A percentile compares a stretch with the other conserved stretches of the same genome.
Evolutionary conservation across 2,329 filamentous ascomycete species (phyloP).

Genomic region (Cordyceps militaris): DNA sequence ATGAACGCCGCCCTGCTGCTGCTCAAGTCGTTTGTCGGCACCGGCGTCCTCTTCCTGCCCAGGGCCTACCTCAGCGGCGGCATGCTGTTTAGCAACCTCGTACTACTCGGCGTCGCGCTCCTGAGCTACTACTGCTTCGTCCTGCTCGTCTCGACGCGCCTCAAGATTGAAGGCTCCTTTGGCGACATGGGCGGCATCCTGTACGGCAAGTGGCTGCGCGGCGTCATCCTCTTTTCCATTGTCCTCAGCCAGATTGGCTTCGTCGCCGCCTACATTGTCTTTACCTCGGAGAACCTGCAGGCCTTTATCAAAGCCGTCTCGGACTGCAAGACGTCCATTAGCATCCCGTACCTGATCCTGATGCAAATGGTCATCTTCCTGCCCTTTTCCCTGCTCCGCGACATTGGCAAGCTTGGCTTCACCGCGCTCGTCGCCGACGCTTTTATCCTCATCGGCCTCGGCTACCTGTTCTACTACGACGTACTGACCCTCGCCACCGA

Average conservation of each 20-base stretch:
- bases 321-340: conserved; percentile 76
- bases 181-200: conserved; percentile 91
- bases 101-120: conserved; percentile 76
- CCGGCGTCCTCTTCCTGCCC: conserved; percentile 87
- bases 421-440: conserved; percentile 88
- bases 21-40: conserved; percentile 96
- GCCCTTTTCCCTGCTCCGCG: conserved; percentile 85
- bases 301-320: conserved; percentile 91
- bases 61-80: conserved; percentile 92
- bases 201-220: conserved; percentile 85
- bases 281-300: conserved; percentile 90
- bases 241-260: conserved; percentile 95
- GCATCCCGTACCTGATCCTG: conserved; percentile 83
- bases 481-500: conserved; percentile 70
- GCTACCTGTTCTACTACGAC: conserved; percentile 96
- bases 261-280: conserved; percentile 91
- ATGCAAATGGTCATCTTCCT: conserved; percentile 95
- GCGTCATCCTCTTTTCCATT: conserved; percentile 81
- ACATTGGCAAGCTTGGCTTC: conserved; percentile 95
- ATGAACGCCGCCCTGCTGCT: conserved; percentile 76
- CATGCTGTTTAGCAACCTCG: conserved; percentile 91
- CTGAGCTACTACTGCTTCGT: conserved; percentile 98
- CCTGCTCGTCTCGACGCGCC: conserved; percentile 76
- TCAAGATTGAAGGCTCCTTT: conserved; percentile 88
- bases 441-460: conserved; percentile 86